phyloP scores from a whole-genome alignment of 192 early-diverging fungal species.

The Neocallimastix lanati region DNA sequence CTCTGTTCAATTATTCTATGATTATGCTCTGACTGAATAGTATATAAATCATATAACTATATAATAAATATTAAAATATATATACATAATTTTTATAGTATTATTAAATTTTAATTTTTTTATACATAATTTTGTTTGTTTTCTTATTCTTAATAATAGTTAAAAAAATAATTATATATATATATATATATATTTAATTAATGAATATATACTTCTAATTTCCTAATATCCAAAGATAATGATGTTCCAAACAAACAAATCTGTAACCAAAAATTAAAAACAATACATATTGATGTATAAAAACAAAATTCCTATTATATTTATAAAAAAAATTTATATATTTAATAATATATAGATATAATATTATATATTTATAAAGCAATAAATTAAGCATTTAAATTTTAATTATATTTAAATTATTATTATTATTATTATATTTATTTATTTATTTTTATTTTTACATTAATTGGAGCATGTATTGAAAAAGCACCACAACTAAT shows the following conservation, averaged over 20 bases:
- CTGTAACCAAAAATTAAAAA: neutral
- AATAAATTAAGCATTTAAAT: no score
- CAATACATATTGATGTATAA: neutral
- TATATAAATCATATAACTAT: neutral
- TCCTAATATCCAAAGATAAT: neutral
- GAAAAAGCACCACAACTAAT: neutral
- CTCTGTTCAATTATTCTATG: neutral
- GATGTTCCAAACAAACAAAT: neutral
- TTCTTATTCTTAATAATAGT: no score
- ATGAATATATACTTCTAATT: neutral
- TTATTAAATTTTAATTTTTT: no score
- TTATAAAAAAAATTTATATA: neutral
- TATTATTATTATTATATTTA: no score
- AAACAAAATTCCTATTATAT: neutral
- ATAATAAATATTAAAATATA: no score
- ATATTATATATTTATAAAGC: no score
- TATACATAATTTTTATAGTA: no score
- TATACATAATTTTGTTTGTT: no score
- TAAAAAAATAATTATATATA: no score
- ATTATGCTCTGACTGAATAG: neutral
- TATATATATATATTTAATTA: no score
- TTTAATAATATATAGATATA: neutral
- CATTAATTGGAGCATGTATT: neutral
- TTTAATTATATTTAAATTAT: no score
- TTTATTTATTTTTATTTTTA: no score